phyloP scores from a whole-genome alignment of 345 rosid genomes.

The Eucalyptus pumila region DNA sequence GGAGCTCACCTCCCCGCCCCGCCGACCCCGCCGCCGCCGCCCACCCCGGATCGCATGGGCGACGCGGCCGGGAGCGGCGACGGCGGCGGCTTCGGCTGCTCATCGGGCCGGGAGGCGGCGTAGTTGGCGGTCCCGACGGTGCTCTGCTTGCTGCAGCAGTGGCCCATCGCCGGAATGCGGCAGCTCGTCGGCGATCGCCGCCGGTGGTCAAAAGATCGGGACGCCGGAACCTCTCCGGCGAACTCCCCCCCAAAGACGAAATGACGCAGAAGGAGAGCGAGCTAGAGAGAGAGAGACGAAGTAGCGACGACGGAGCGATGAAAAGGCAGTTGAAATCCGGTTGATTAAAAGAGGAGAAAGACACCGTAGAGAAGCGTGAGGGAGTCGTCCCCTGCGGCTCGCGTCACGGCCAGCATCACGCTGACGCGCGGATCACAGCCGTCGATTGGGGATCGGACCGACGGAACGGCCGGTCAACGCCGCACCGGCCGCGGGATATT shows the following conservation, averaged over 20 bases:
- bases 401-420: not conserved
- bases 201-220: not conserved
- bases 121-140: conserved; percentile 12
- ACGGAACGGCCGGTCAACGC: not conserved
- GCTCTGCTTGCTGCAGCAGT: conserved; percentile 58
- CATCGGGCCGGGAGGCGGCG: not conserved
- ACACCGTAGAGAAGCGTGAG: not conserved
- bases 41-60: not conserved
- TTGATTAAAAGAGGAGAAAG: not conserved
- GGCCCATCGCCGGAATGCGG: conserved; percentile 42
- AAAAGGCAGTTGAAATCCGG: not conserved
- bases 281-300: not conserved
- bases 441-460: not conserved
- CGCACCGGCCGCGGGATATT: not conserved
- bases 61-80: conserved; percentile 2
- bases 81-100: conserved; percentile 10
- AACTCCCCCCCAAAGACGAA: not conserved
- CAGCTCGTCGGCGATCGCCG: not conserved
- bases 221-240: not conserved
- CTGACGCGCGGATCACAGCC: not conserved
- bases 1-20: conserved; percentile 22
- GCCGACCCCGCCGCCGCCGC: not conserved
- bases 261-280: not conserved
- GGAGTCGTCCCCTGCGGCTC: not conserved
- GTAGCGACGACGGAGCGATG: not conserved